Evolutionary conservation across 495 filamentous ascomycete genomes (phyloP).

Genomic region (Penicillium cosmopolitanum): DNA sequence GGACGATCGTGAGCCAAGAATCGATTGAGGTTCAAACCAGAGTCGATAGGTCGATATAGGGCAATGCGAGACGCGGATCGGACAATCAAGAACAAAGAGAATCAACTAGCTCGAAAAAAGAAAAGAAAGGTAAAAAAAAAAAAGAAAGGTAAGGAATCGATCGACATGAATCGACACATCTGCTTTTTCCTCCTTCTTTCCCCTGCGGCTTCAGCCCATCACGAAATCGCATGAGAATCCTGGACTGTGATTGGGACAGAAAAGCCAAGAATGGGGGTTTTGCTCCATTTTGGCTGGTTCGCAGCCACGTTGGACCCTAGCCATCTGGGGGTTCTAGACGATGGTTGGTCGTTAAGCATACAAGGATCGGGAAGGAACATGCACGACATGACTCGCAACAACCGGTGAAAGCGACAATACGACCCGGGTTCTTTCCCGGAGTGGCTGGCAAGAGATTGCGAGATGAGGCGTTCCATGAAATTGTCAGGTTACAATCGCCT

Average conservation of each 20-base stretch:
- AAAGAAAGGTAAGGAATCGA: not conserved
- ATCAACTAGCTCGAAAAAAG: not conserved
- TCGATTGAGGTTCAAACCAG: not conserved
- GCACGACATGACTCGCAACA: constrained; percentile 34
- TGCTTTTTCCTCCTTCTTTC: not conserved
- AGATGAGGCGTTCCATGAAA: constrained; percentile 5
- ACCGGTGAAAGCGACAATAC: constrained; percentile 19
- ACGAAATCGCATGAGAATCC: not conserved
- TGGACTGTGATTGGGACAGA: not conserved
- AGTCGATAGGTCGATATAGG: not conserved
- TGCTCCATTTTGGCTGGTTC: constrained; percentile 6
- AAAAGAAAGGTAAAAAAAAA: not conserved
- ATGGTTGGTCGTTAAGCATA: constrained; percentile 21
- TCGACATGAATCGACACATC: not conserved
- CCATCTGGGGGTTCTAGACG: constrained; percentile 3
- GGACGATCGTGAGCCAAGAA: not conserved
- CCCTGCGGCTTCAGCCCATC: constrained; percentile 1
- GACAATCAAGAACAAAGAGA: constrained; percentile 3
- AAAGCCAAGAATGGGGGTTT: constrained; percentile 1
- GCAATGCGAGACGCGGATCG: not conserved
- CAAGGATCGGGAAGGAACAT: constrained; percentile 20
- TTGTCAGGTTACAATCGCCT: not conserved
- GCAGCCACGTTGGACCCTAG: constrained; percentile 12
- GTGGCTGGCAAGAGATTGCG: constrained; percentile 2
- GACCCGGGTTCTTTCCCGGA: constrained; percentile 1